These are phyloP conservation scores for Lentinula sp. DNA, from an alignment of 768 basidiomycete species.

Conservation along the genomic window DNA sequence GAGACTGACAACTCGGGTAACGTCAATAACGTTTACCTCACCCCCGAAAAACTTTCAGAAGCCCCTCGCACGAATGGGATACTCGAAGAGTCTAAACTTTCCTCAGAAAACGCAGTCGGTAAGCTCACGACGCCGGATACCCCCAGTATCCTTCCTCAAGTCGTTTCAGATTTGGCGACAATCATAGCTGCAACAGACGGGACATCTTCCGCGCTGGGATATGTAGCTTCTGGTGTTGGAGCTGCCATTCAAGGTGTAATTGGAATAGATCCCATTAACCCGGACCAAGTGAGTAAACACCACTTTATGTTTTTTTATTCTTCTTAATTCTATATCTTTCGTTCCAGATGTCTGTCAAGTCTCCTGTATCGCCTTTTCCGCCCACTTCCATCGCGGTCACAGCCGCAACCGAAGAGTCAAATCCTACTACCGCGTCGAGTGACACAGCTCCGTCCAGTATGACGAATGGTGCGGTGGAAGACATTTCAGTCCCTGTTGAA, in stretches of 20 bases:
- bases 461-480: conserved; percentile 1
- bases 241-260: conserved; percentile 29
- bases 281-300: conserved; percentile 20
- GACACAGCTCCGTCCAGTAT: conserved; percentile 3
- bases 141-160: conserved; percentile 21
- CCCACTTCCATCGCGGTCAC: background rate
- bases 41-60: conserved; percentile 39
- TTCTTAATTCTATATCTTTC: conserved; percentile 1
- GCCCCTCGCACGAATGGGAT: conserved; percentile 1
- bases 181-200: conserved; percentile 31
- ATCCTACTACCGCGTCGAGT: conserved; percentile 19
- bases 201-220: conserved; percentile 28
- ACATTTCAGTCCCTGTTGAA: background rate
- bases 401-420: background rate
- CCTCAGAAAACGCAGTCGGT: conserved; percentile 6
- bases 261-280: conserved; percentile 33
- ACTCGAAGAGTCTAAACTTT: conserved; percentile 8
- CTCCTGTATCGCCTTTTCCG: conserved; percentile 9
- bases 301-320: background rate
- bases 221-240: conserved; percentile 34
- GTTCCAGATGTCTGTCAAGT: conserved; percentile 12
- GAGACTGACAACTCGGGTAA: conserved; percentile 60
- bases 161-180: conserved; percentile 29
- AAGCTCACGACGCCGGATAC: background rate
- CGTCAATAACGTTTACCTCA: conserved; percentile 60